These are phyloP conservation scores for Pulveroboletus sp. DNA, from an alignment of 768 basidiomycete genomes.

Conservation along the genomic window DNA sequence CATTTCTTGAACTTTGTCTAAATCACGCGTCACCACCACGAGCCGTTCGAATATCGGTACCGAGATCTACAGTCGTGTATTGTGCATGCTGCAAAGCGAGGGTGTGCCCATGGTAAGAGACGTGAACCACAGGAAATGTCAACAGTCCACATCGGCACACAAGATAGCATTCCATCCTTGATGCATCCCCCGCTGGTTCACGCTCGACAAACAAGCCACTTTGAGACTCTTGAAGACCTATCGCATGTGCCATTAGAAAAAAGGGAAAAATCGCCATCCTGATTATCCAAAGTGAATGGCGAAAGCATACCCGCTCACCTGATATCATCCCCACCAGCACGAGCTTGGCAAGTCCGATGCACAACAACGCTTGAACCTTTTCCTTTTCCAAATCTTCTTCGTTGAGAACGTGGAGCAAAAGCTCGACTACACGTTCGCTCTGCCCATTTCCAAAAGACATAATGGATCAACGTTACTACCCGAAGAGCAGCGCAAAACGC, in stretches of 20 bases:
- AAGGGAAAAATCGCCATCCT: not conserved
- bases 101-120: not conserved
- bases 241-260: not conserved
- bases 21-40: slow-evolving; percentile 49
- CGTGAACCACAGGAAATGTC: not conserved
- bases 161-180: slow-evolving; percentile 26
- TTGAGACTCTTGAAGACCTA: slow-evolving; percentile 49
- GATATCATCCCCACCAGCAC: slow-evolving; percentile 71
- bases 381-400: slow-evolving; percentile 55
- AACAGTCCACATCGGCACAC: not conserved
- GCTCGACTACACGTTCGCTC: slow-evolving; percentile 61
- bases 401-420: slow-evolving; percentile 51
- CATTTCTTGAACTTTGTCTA: slow-evolving; percentile 73
- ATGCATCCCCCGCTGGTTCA: slow-evolving; percentile 71
- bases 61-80: slow-evolving; percentile 51
- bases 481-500: slow-evolving; percentile 8
- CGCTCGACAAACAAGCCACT: slow-evolving; percentile 62
- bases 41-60: slow-evolving; percentile 62
- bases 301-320: slow-evolving; percentile 55
- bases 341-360: slow-evolving; percentile 82
- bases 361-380: slow-evolving; percentile 65
- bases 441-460: slow-evolving; percentile 12
- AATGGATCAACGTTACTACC: not conserved
- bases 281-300: not conserved
- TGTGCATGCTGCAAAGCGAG: not conserved